Base-by-base conservation (phyloP, 768 basidiomycete genomes). In the Calocybe indica region DNA sequence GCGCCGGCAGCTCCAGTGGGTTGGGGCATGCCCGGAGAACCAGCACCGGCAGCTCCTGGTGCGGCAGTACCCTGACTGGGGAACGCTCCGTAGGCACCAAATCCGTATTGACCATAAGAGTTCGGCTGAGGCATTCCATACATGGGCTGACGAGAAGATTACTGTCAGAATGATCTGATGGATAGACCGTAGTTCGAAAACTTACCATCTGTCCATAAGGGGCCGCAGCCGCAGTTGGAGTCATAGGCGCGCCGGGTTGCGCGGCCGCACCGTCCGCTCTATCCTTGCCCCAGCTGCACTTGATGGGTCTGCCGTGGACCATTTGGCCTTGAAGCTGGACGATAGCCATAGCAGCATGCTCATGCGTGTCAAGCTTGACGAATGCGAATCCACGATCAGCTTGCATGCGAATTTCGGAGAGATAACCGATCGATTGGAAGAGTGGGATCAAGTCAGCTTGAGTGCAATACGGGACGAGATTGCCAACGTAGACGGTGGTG, bases 251-350 rank as follows among this genome's bases (percentile, higher is more conserved):
- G 11, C 68, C 58, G 41, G 78, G 70, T 47, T 78, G 75, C 22
- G 78, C 72, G 46, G 73, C 70, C 22, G 76, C 79, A 32, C 82
- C 87, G 62, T 88, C 85, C 15, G 82, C 85, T 52, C 91, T 79
- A 64, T 97, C 95, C 68, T 97, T 98, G 48, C 96, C 96, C 96
- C 96, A 99, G 59, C 91, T 92, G 67, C 92, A 95, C 70, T 97
- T 98, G 75, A 98, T 92, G 6, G 94, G 92, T 35, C 96, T 73
- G 41, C 95, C 95, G 55, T 99, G 96, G 28, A 99, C 91, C 78
- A 92, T 89, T 71, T 93, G 90, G 46, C 95, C 94, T 66, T 95
- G 92, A 44, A 99, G 74, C 64, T 97, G 92, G 52, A 95, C 88
- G 60, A 99, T 99, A 35, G 95, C 95, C 83, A 92, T 86, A 6